A percentile compares a stretch with the other conserved stretches of the same genome.
phyloP scores from a whole-genome alignment of 202 grass and related monocot species.

The Elaeis oleifera region DNA sequence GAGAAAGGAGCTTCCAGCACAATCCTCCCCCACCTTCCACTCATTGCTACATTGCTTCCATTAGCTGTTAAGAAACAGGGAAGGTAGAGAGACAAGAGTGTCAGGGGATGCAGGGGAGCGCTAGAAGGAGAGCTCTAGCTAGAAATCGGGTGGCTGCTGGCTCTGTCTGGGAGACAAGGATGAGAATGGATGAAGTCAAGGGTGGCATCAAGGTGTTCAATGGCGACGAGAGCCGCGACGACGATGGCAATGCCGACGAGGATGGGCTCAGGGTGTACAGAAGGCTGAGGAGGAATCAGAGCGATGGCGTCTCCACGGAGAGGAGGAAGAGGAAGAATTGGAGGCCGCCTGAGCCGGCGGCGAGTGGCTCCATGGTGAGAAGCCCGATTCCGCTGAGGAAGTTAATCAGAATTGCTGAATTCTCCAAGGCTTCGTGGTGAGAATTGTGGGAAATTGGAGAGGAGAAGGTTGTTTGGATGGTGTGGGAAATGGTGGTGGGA shows the following conservation, averaged over 20 bases:
- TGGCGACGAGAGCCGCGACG: slow-evolving; percentile 16
- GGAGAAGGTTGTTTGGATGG: too few relatives aligned
- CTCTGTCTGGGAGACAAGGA: slow-evolving; percentile 89
- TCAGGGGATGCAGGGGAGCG: slow-evolving; percentile 5
- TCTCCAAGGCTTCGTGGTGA: slow-evolving; percentile 15
- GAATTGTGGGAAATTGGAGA: not conserved
- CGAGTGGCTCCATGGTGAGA: not conserved
- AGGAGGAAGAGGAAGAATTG: slow-evolving; percentile 78
- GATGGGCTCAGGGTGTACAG: slow-evolving; percentile 71
- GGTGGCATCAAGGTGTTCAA: slow-evolving; percentile 96
- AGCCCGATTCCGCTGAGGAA: slow-evolving; percentile 32
- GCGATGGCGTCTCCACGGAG: slow-evolving; percentile 26
- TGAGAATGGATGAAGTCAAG: slow-evolving; percentile 90
- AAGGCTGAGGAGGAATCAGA: slow-evolving; percentile 70
- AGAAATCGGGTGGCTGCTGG: slow-evolving; percentile 19
- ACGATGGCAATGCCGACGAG: slow-evolving; percentile 60
- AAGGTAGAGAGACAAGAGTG: too few relatives aligned
- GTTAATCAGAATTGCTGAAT: slow-evolving; percentile 46
- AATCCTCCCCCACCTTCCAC: not conserved
- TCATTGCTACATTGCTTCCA: not conserved
- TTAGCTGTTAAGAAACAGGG: not conserved
- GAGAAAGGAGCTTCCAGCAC: not conserved
- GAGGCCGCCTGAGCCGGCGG: slow-evolving; percentile 37
- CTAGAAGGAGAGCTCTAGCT: slow-evolving; percentile 45
- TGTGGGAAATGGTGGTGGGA: too few relatives aligned